These are phyloP conservation scores for Phytophthora citrophthora DNA, from an alignment of 352 stramenopile species.

Conservation along the genomic window DNA sequence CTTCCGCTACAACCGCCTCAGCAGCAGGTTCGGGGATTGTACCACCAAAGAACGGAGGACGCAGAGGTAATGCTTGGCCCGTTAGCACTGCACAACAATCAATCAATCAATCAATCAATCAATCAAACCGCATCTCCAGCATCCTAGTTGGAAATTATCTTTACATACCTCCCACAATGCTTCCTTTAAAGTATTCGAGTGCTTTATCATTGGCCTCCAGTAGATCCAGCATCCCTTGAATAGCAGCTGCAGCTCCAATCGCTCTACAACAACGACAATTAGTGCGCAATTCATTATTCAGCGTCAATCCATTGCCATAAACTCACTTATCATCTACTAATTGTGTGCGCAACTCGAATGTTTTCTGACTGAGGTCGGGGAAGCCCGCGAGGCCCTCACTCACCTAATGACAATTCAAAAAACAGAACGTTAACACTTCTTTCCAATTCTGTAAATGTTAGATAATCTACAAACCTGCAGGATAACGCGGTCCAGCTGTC, in stretches of 20 bases:
- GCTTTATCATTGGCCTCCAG: constrained; percentile 50
- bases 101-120: too few relatives aligned
- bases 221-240: constrained; percentile 52
- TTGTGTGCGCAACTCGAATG: constrained; percentile 50
- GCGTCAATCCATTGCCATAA: background rate
- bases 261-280: constrained; percentile 31
- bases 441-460: background rate
- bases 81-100: constrained; percentile 43
- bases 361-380: constrained; percentile 48
- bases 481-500: constrained; percentile 56
- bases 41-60: constrained; percentile 46
- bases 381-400: constrained; percentile 48
- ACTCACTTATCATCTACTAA: constrained; percentile 65
- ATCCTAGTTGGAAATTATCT: background rate
- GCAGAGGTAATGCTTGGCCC: constrained; percentile 41
- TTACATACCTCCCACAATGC: constrained; percentile 57
- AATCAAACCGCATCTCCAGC: too few relatives aligned
- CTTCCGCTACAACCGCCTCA: constrained; percentile 23
- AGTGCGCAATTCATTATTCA: too few relatives aligned
- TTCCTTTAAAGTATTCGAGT: constrained; percentile 68
- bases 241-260: constrained; percentile 51
- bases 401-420: constrained; percentile 32
- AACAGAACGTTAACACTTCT: background rate
- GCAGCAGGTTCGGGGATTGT: constrained; percentile 32
- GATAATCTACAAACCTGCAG: constrained; percentile 35